Evolutionary conservation across 2,329 filamentous ascomycete genomes (phyloP).

Genomic region (Juglanconis oblonga): DNA sequence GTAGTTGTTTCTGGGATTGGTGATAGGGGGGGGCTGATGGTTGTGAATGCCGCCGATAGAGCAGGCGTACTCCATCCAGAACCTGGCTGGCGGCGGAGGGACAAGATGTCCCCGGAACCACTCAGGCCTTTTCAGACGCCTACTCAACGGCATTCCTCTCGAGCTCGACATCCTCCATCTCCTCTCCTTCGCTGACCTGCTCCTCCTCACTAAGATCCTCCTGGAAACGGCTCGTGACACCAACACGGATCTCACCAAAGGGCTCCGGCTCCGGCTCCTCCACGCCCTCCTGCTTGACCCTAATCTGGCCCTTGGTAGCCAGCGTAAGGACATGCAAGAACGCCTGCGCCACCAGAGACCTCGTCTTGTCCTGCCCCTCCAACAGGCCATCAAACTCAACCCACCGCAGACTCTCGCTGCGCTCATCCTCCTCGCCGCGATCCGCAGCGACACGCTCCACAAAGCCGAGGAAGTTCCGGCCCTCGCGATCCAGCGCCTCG

Average conservation of each 20-base stretch:
- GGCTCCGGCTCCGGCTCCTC: slow-evolving; percentile 28
- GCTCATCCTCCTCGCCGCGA: slow-evolving; percentile 28
- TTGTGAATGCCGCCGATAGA: not conserved
- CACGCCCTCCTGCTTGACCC: slow-evolving; percentile 56
- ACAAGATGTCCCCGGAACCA: no score
- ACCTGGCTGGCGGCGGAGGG: not conserved
- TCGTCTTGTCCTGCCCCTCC: slow-evolving; percentile 49
- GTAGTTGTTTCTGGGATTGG: not conserved
- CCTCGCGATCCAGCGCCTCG: slow-evolving; percentile 41
- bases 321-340: slow-evolving; percentile 72
- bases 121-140: not conserved
- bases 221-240: slow-evolving; percentile 27
- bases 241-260: slow-evolving; percentile 48
- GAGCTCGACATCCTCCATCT: not conserved
- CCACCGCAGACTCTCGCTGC: slow-evolving; percentile 36
- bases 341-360: slow-evolving; percentile 68
- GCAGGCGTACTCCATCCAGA: not conserved
- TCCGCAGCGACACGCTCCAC: slow-evolving; percentile 31
- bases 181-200: not conserved
- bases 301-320: slow-evolving; percentile 62
- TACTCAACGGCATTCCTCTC: not conserved
- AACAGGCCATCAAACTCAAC: slow-evolving; percentile 70
- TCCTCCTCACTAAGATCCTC: not conserved
- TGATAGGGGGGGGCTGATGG: not conserved
- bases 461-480: slow-evolving; percentile 44